Evolutionary conservation across 257 asterid species (phyloP).

Genomic region (Paulownia fortunei): DNA sequence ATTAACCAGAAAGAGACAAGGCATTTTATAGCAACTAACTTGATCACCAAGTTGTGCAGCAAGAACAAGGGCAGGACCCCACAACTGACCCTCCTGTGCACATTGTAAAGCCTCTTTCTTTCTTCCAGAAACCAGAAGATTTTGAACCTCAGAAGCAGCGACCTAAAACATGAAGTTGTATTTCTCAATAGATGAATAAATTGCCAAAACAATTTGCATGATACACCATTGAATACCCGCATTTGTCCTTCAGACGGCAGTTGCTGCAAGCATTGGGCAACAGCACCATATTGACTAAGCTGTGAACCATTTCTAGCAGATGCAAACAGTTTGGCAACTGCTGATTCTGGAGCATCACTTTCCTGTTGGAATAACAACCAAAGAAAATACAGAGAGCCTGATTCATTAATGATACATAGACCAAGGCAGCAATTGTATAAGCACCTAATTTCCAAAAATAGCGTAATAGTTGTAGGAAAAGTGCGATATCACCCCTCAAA

Average conservation of each 20-base stretch:
- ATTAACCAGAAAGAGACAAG: conserved; percentile 1
- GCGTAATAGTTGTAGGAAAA: background rate
- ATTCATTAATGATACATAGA: conserved; percentile 19
- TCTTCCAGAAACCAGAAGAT: conserved; percentile 91
- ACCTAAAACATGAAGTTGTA: conserved; percentile 51
- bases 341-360: conserved; percentile 86
- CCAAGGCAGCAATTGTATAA: background rate
- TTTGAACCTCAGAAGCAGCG: conserved; percentile 88
- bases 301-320: conserved; percentile 62
- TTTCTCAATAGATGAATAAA: conserved; percentile 24
- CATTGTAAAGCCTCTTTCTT: conserved; percentile 87
- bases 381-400: background rate
- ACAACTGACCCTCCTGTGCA: conserved; percentile 97
- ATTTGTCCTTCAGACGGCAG: conserved; percentile 88
- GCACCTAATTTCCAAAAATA: conserved; percentile 4
- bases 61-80: conserved; percentile 99
- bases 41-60: conserved; percentile 98
- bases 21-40: conserved; percentile 43
- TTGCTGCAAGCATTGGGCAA: conserved; percentile 77
- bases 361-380: conserved; percentile 56
- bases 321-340: conserved; percentile 87
- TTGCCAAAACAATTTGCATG: conserved; percentile 3
- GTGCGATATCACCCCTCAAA: conserved; percentile 46
- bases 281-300: conserved; percentile 60
- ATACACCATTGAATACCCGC: conserved; percentile 58